These are phyloP conservation scores for Fusarium sp. DNA, from an alignment of 2,329 filamentous ascomycete genomes.

Conservation along the genomic window DNA sequence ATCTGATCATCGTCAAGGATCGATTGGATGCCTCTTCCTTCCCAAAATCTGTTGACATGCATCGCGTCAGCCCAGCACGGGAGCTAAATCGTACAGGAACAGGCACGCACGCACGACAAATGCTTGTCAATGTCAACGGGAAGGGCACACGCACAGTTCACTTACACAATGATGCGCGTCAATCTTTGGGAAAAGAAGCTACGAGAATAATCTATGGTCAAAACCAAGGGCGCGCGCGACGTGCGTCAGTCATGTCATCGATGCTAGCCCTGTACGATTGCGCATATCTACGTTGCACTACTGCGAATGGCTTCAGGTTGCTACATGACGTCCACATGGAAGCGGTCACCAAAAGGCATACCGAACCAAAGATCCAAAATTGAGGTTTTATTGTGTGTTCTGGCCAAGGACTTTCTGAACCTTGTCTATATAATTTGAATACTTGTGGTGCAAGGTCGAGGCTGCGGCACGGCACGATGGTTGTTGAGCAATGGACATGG, in stretches of 20 bases:
- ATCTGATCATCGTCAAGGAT: conserved; percentile 33
- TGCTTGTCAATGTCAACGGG: conserved; percentile 22
- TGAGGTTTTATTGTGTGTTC: not conserved
- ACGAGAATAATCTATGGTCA: not conserved
- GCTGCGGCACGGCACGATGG: conserved; percentile 21
- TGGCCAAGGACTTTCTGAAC: not conserved
- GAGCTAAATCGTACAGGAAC: conserved; percentile 42
- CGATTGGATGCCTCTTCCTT: conserved; percentile 48
- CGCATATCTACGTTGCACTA: conserved; percentile 6
- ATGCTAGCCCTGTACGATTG: conserved; percentile 2
- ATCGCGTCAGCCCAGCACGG: conserved; percentile 33
- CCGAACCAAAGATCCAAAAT: conserved; percentile 28
- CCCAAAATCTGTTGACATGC: conserved; percentile 15
- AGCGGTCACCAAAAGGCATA: not conserved
- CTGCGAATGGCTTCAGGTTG: conserved; percentile 21
- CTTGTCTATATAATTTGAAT: not conserved
- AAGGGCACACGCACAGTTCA: conserved; percentile 23
- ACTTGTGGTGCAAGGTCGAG: not conserved
- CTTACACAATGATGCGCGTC: conserved; percentile 10
- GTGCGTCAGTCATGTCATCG: conserved; percentile 14
- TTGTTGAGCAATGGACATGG: not conserved
- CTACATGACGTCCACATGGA: conserved; percentile 3
- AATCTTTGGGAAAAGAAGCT: not conserved
- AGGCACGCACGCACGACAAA: conserved; percentile 1
- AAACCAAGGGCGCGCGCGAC: conserved; percentile 25